Conservation (phyloP, 441 rosid genomes). For the Melastoma candidum region DNA sequence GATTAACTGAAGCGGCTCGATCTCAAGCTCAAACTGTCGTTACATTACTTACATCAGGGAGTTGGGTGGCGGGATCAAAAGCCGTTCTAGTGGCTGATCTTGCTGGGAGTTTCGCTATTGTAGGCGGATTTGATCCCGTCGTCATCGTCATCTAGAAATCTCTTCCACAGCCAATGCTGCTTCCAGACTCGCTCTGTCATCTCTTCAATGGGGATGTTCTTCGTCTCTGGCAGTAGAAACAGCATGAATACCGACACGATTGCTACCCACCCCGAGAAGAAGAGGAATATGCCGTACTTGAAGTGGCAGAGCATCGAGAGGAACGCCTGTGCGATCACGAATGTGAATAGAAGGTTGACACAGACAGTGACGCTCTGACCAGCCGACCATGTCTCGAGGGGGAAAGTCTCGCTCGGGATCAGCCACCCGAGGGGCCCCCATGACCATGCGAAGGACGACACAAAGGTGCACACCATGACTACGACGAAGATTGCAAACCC, state of each 20-base stretch:
- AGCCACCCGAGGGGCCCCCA: conserved; percentile 98
- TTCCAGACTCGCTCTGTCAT: conserved; percentile 91
- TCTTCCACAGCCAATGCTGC: conserved; percentile 85
- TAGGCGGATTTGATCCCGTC: conserved; percentile 8
- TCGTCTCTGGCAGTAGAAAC: conserved; percentile 72
- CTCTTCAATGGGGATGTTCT: conserved; percentile 77
- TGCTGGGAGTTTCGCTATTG: background rate
- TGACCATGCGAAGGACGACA: conserved; percentile 88
- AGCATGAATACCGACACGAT: conserved; percentile 62
- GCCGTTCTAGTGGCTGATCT: too few relatives aligned
- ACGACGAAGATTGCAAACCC: conserved; percentile 55
- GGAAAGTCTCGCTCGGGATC: conserved; percentile 87
- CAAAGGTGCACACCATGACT: conserved; percentile 63
- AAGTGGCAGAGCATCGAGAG: conserved; percentile 81
- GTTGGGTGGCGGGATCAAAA: too few relatives aligned
- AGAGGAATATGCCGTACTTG: conserved; percentile 75
- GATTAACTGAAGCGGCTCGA: too few relatives aligned
- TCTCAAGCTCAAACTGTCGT: too few relatives aligned
- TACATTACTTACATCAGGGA: too few relatives aligned
- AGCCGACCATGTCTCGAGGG: conserved; percentile 76
- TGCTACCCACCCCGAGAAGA: conserved; percentile 72
- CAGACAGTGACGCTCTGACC: conserved; percentile 91
- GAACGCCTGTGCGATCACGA: conserved; percentile 78
- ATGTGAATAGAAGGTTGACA: conserved; percentile 77
- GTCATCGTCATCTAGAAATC: conserved; percentile 33